phyloP scores from a whole-genome alignment of 2,329 filamentous ascomycete genomes.

The Alternaria ventricosa region DNA sequence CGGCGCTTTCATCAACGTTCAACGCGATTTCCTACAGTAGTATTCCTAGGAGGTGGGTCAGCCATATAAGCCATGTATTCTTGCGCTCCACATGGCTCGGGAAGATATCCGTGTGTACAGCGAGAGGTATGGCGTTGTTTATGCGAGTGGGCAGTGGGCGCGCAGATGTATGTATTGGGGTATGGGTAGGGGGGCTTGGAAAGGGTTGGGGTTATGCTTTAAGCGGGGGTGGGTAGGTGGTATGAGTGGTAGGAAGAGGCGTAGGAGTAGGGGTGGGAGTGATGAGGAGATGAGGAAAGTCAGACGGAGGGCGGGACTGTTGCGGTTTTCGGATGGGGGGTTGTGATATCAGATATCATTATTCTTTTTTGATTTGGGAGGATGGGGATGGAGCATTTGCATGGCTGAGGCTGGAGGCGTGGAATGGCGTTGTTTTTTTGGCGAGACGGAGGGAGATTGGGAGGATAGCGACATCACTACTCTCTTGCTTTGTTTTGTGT shows the following conservation, averaged over 20 bases:
- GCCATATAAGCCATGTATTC: neutral
- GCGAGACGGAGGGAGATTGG: neutral
- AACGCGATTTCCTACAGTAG: slow-evolving; percentile 43
- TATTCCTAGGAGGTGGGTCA: neutral
- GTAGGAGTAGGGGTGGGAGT: neutral
- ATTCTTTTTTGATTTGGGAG: neutral
- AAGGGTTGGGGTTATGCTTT: neutral
- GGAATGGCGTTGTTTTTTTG: neutral
- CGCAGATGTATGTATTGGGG: neutral
- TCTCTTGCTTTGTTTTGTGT: neutral
- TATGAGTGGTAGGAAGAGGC: neutral
- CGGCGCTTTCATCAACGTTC: slow-evolving; percentile 80
- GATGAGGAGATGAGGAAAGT: neutral
- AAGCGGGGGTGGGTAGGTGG: neutral
- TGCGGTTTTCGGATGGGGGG: neutral
- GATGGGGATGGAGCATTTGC: neutral
- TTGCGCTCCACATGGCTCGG: neutral
- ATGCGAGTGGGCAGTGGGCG: neutral
- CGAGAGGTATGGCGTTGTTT: neutral
- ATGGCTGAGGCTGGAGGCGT: neutral
- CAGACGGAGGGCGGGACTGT: neutral
- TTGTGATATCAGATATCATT: too few relatives aligned
- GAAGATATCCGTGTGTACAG: neutral
- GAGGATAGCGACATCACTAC: neutral
- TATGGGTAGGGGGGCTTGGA: slow-evolving; percentile 1